Percentiles rank a stretch among this genome's conserved stretches.
phyloP scores from a whole-genome alignment of 805 yeast species.

The Starmera quercuum region DNA sequence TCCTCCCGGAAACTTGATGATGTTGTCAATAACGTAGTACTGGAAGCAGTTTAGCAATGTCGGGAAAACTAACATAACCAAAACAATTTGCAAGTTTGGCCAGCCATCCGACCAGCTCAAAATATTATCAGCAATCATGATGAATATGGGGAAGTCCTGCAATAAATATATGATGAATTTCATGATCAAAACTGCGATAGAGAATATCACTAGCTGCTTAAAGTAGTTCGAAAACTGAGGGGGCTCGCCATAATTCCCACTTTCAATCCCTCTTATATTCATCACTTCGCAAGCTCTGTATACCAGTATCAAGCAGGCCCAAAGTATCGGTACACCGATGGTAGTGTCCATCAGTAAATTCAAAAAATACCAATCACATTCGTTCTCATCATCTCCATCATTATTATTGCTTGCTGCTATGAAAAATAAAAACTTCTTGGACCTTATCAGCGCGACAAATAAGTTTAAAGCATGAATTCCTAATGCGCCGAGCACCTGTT shows the following conservation, averaged over 20 bases:
- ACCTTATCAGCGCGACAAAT: constrained; percentile 52
- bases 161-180: constrained; percentile 54
- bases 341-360: constrained; percentile 89
- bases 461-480: constrained; percentile 79
- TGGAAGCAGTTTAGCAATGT: constrained; percentile 68
- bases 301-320: constrained; percentile 44
- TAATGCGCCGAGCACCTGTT: constrained; percentile 82
- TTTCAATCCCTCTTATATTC: constrained; percentile 33
- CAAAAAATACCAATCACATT: constrained; percentile 93
- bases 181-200: constrained; percentile 53
- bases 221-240: constrained; percentile 56
- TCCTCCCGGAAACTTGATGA: constrained; percentile 49
- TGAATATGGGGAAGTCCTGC: constrained; percentile 59
- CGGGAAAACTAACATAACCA: constrained; percentile 82
- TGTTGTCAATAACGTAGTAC: constrained; percentile 63
- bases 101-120: constrained; percentile 78
- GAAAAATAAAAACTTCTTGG: constrained; percentile 17
- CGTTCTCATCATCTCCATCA: constrained; percentile 44
- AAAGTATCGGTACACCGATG: constrained; percentile 79
- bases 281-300: constrained; percentile 31
- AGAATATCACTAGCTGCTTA: constrained; percentile 67
- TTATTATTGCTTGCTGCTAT: constrained; percentile 5
- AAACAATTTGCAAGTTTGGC: constrained; percentile 76
- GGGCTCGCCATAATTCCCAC: constrained; percentile 52
- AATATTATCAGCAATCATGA: constrained; percentile 61